Evolutionary conservation across 257 asterid genomes (phyloP), one percentile per base, ranked within the genome.

Genomic region (Cordia subcordata): DNA sequence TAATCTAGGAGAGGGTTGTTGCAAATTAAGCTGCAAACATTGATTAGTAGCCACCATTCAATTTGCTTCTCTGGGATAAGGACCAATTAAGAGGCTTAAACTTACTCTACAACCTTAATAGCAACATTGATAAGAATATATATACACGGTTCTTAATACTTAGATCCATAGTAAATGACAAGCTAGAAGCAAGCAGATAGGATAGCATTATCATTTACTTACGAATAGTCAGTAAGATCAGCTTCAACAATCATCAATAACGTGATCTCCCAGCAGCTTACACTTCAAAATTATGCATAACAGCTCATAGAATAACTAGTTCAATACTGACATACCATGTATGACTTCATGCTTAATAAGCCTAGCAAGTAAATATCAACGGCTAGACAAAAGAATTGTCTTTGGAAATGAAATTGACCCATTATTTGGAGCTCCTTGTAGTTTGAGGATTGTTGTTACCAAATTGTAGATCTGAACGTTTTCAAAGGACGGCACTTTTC

Each of bases 401-500:
- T 70, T 32, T 0, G 90, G 67, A 74, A 87, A 82, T 4, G 79
- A 64, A 16, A 32, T 12, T 12, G 91, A 64, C 55, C 96, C 96
- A 20, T 87, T 87, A 62, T 87, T 87, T 0, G 79, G 50, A 22
- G 91, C 94, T 49, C 94, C 96, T 16, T 70, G 45, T 40, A 87
- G 68, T 55, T 68, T 53, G 60, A 87, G 75, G 60, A 87, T 79
- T 37, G 60, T 17, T 0, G 91, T 80, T 27, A 87, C 84, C 82
- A 87, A 55, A 65, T 82, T 85, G 68, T 82, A 87, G 42, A 87
- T 79, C 79, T 87, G 70, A 56, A 87, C 74, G 62, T 87, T 87
- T 73, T 85, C 94, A 52, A 87, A 87, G 38, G 94, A 84, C 1
- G 83, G 80, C 11, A 87, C 77, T 61, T 82, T 87, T 33, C 70